Conservation (phyloP, 441 rosid species). For the Bruguiera hainesii region DNA sequence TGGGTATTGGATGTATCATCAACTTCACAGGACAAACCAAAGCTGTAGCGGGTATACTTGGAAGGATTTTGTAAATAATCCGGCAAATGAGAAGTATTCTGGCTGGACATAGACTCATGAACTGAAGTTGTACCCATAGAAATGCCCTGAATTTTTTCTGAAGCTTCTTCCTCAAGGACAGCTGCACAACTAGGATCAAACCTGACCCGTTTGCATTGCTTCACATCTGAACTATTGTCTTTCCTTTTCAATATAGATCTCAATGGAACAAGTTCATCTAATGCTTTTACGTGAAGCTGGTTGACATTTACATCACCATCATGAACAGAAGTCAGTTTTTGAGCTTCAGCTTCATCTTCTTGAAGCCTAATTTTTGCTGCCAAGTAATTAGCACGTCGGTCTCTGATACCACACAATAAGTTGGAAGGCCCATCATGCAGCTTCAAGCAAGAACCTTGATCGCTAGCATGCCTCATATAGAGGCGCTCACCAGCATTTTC, state of each 20-base stretch:
- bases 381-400: constrained; percentile 65
- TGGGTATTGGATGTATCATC: constrained; percentile 62
- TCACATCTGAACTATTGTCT: constrained; percentile 40
- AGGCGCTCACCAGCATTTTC: constrained; percentile 39
- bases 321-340: constrained; percentile 28
- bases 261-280: constrained; percentile 29
- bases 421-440: constrained; percentile 36
- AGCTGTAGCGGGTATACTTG: constrained; percentile 63
- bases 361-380: constrained; percentile 67
- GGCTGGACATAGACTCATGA: constrained; percentile 13
- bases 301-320: constrained; percentile 14
- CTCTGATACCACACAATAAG: constrained; percentile 34
- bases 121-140: constrained; percentile 29
- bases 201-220: constrained; percentile 67
- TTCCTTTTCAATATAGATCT: constrained; percentile 78
- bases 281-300: constrained; percentile 27
- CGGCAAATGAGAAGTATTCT: constrained; percentile 40
- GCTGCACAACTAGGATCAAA: constrained; percentile 48
- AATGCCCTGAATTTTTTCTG: constrained; percentile 28
- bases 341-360: constrained; percentile 73
- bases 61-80: constrained; percentile 73
- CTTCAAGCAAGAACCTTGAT: constrained; percentile 35
- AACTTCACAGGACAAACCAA: constrained; percentile 45
- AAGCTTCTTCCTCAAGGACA: constrained; percentile 27
- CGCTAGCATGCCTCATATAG: constrained; percentile 49